Conservation (phyloP, 805 yeast species). For the Candida montana region DNA sequence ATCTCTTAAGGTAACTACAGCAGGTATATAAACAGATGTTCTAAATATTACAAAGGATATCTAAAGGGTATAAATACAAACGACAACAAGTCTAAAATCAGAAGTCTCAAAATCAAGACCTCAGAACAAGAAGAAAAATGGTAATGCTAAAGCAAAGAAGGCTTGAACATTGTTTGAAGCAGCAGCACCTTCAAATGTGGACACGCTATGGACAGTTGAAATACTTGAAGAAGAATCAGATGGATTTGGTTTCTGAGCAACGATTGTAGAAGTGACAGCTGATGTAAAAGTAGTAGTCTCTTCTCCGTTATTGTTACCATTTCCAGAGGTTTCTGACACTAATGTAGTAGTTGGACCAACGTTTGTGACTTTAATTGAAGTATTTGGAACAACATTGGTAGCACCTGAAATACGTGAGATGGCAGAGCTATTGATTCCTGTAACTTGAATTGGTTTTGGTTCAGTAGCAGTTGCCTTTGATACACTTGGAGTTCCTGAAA, state of each 20-base stretch:
- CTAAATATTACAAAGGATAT: no score
- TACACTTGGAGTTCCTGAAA: constrained; percentile 22
- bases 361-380: not conserved
- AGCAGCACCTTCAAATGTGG: constrained; percentile 3
- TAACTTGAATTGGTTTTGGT: not conserved
- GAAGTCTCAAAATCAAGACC: not conserved
- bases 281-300: not conserved
- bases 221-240: not conserved
- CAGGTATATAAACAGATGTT: no score
- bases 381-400: constrained; percentile 2
- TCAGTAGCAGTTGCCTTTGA: not conserved
- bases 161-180: not conserved
- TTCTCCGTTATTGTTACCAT: constrained; percentile 27
- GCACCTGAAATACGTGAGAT: not conserved
- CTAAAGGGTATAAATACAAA: no score
- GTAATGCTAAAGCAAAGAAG: not conserved
- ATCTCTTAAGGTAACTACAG: no score
- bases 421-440: not conserved
- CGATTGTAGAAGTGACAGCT: not conserved
- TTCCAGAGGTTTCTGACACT: not conserved
- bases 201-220: not conserved
- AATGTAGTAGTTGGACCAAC: not conserved
- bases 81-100: no score
- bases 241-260: no score
- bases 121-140: not conserved